Base-by-base conservation (phyloP, 129 eudicot genomes). In the Artemisia argyi region DNA sequence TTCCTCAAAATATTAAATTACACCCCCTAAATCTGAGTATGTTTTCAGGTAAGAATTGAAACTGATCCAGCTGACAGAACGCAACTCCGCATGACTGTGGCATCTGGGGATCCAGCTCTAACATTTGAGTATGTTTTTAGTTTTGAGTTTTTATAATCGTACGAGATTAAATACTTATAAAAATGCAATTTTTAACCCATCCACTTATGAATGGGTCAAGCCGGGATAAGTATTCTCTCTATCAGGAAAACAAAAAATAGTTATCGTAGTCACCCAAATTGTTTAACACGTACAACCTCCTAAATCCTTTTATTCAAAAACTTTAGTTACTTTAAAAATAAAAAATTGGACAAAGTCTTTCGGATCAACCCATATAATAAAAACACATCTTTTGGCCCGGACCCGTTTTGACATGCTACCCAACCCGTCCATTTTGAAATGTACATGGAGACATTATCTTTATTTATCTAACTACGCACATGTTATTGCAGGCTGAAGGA, bases 31-130 rank as follows among this genome's bases (percentile, higher is more conserved):
- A 6, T 61, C 4, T 28, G 48, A 61, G 48, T 30, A 61, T 61
- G 66, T 18, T 64, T 58, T n/a, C 96, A 93, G 98, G 75, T 89
- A 62, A 86, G 99, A 83, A 81, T 90, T 67, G 99, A 95, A 85
- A 90, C 99, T 42, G 99, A 95, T 83, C 99, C 99, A 39, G 97
- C 99, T 72, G 99, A 95, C 73, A 84, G 99, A 88, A 90, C 96
- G 47, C 99, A 95, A 74, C 84, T 95, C 71, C 96, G 99, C 46
- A 86, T 95, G 94, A 90, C 99, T 39, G 82, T 88, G 47, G 99
- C 94, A 56, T 82, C 97, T 3, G 99, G 96, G 68, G 97, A 95
- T 73, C 96, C 97, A 28, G 59, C 89, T 6, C 86, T 95, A 35
- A 95, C 99, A 22, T 88, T 73, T 17, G 99, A 95, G 99, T 95